Evolutionary conservation across 345 rosid genomes (phyloP), one percentile per base, ranked within the genome.

Genomic region (Hevea brasiliensis): DNA sequence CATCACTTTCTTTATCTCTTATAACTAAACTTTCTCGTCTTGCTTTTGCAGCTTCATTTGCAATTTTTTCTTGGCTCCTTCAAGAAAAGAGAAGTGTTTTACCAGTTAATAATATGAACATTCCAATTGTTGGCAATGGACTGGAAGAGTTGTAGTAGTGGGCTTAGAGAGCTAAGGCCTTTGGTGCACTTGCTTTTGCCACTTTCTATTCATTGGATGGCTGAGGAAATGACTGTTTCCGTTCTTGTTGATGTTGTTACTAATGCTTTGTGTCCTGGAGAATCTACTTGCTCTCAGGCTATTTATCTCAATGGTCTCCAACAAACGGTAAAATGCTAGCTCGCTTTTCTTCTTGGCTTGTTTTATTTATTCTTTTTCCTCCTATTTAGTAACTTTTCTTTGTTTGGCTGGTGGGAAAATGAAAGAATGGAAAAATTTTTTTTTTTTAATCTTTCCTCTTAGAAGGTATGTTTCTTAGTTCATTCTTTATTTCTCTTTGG

Each of bases 151-250:
- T 29, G 65, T 11, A 1, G 10, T 24, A 59, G n/a, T 20, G 84
- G 80, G 32, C 67, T 82, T 8, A 56, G 63, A 67, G 83, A 83
- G 72, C 73, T 87, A 66, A 79, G 79, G 76, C 88, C 84, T 29
- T 76, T 87, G 72, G 63, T 78, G 26, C 85, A 84, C 48, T 65
- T 87, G 64, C 59, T 87, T 70, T 41, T 87, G 47, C 85, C 90
- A 27, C 76, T 87, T 15, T 79, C 74, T 79, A 63, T 84, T 13
- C 88, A 87, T 63, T 87, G 90, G 90, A 62, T 77, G 23, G 90
- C 86, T 0, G 88, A 87, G 79, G 84, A 78, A 77, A 87, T 87
- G 90, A 87, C 90, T 6, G 88, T 87, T 63, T 87, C 90, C 24
- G 85, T 87, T 68, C 88, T 84, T 65, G 86, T 87, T 72, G 90